Conservation (phyloP, 2,329 filamentous ascomycete genomes). For the Hirsutella rhossiliensis region DNA sequence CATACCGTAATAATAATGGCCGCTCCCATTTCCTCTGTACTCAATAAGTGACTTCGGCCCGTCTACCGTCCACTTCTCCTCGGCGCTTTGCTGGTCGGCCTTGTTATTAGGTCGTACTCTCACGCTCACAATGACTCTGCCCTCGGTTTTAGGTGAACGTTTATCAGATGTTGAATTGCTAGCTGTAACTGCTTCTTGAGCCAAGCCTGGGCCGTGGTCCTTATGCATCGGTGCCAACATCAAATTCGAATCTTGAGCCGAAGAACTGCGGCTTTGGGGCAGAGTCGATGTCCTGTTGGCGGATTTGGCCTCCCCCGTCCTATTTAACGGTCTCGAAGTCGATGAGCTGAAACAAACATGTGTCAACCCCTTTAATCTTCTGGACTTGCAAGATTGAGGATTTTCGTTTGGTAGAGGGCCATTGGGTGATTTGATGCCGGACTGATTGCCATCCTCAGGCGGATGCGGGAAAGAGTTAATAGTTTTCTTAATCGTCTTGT, state of each 20-base stretch:
- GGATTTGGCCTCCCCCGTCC: conserved; percentile 64
- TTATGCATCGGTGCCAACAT: conserved; percentile 88
- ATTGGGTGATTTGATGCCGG: conserved; percentile 45
- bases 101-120: conserved; percentile 76
- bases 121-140: conserved; percentile 92
- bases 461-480: conserved; percentile 90
- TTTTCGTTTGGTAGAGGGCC: conserved; percentile 45
- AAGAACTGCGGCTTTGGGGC: conserved; percentile 81
- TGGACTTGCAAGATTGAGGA: conserved; percentile 38
- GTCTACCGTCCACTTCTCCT: conserved; percentile 88
- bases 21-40: conserved; percentile 79
- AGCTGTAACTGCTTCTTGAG: conserved; percentile 19
- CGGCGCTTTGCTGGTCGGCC: conserved; percentile 46
- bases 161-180: conserved; percentile 24
- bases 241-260: conserved; percentile 82
- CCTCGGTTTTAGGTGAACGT: conserved; percentile 52
- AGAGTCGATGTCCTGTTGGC: conserved; percentile 61
- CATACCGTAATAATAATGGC: conserved; percentile 85
- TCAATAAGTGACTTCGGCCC: conserved; percentile 69
- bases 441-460: conserved; percentile 52
- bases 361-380: conserved; percentile 41
- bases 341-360: conserved; percentile 33
- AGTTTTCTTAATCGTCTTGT: conserved; percentile 68
- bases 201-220: conserved; percentile 50
- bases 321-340: conserved; percentile 68